A percentile compares a stretch with the other conserved stretches of the same genome.
Evolutionary conservation across 2,329 filamentous ascomycete genomes (phyloP).

Genomic region (Exophiala bonariae): DNA sequence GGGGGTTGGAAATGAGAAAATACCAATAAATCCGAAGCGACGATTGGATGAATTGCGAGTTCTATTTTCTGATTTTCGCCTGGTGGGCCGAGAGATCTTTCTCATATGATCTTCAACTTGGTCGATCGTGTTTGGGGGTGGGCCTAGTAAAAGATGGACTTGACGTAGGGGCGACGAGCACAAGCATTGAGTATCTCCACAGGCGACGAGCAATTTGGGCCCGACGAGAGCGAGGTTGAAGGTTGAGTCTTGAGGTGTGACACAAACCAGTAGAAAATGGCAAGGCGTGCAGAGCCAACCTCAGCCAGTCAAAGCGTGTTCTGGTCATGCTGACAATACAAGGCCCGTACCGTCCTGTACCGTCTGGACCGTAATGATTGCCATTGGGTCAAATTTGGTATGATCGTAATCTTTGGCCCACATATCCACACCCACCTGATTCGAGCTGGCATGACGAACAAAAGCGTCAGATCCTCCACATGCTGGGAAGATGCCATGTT

Average conservation of each 20-base stretch:
- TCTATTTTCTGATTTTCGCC: constrained; percentile 12
- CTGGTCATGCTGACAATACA: constrained; percentile 17
- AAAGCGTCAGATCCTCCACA: constrained; percentile 11
- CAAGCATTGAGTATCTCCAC: constrained; percentile 8
- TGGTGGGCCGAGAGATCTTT: constrained; percentile 6
- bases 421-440: constrained; percentile 25
- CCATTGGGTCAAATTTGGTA: constrained; percentile 13
- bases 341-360: constrained; percentile 19
- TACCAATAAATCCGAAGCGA: constrained; percentile 4
- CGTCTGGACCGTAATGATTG: constrained; percentile 17
- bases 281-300: constrained; percentile 7
- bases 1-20: constrained; percentile 1
- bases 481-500: constrained; percentile 17
- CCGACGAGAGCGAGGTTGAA: constrained; percentile 6
- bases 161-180: constrained; percentile 12
- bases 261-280: constrained; percentile 16
- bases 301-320: constrained; percentile 17
- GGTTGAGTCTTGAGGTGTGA: constrained; percentile 4
- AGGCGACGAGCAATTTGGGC: constrained; percentile 4
- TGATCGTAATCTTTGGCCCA: constrained; percentile 7
- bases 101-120: constrained; percentile 13
- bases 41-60: constrained; percentile 13
- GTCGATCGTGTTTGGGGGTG: constrained; percentile 7
- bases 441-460: constrained; percentile 12
- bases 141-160: constrained; percentile 9